phyloP scores from a whole-genome alignment of 2,329 filamentous ascomycete species.

The Nemania abortiva region DNA sequence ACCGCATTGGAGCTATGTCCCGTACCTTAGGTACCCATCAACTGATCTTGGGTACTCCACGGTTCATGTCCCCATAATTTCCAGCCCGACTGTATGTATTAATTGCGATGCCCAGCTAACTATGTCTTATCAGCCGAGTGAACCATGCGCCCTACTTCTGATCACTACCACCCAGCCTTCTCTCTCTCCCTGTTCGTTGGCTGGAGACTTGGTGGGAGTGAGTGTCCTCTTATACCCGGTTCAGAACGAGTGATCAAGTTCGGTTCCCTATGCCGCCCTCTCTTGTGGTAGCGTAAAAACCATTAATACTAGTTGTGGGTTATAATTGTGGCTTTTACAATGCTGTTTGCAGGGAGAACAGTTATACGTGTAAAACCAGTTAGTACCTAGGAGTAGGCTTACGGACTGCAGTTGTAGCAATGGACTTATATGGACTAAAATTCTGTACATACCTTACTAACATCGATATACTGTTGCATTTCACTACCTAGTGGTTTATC shows the following conservation, averaged over 20 bases:
- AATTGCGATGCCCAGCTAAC: not conserved
- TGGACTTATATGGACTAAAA: not conserved
- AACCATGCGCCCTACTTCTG: conserved; percentile 30
- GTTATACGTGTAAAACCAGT: no score
- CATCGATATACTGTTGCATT: not conserved
- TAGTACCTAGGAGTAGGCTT: no score
- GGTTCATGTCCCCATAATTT: conserved; percentile 1
- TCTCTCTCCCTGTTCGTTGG: conserved; percentile 31
- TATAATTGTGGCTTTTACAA: no score
- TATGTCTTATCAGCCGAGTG: conserved; percentile 35
- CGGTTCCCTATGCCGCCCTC: conserved; percentile 4
- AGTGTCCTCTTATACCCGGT: conserved; percentile 24
- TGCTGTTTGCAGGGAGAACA: no score
- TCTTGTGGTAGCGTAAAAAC: not conserved
- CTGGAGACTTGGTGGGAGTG: conserved; percentile 16
- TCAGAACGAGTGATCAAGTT: conserved; percentile 21
- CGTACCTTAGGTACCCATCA: no score
- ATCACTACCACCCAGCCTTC: conserved; percentile 28
- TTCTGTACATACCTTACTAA: not conserved
- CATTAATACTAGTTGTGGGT: no score
- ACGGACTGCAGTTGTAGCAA: not conserved
- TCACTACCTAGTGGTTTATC: not conserved
- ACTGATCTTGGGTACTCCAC: not conserved
- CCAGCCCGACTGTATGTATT: conserved; percentile 19
- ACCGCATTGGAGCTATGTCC: not conserved